Evolutionary conservation across 106 monocot genomes (phyloP).

Genomic region (Xerophyta viscosa): DNA sequence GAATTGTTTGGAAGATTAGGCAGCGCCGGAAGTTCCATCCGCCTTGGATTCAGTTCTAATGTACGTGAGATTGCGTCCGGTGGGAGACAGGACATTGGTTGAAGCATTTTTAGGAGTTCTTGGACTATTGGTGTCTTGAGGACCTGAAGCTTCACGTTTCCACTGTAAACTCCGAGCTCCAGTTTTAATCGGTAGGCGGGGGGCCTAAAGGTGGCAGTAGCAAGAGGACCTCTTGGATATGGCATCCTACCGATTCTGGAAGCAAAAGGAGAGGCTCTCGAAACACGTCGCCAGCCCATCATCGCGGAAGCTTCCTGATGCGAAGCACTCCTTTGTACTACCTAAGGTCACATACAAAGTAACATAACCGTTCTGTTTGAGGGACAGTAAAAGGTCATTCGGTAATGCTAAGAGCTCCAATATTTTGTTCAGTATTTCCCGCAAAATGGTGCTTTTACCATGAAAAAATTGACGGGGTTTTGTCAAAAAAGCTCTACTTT

Average conservation of each 20-base stretch:
- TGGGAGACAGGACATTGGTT: constrained; percentile 12
- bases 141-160: constrained; percentile 49
- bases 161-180: constrained; percentile 86
- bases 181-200: constrained; percentile 53
- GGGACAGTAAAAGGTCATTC: too few relatives aligned
- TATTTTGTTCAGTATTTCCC: too few relatives aligned
- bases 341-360: constrained; percentile 19
- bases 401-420: too few relatives aligned
- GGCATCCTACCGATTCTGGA: constrained; percentile 39
- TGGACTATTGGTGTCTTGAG: constrained; percentile 11
- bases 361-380: too few relatives aligned
- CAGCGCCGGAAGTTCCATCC: constrained; percentile 12
- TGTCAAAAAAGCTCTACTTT: too few relatives aligned
- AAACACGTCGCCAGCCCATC: constrained; percentile 41
- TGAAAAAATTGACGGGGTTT: background rate
- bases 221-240: constrained; percentile 40
- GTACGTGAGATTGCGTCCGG: constrained; percentile 72
- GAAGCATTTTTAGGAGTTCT: constrained; percentile 16
- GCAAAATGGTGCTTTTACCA: background rate
- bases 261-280: constrained; percentile 32
- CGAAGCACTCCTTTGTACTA: constrained; percentile 47
- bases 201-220: constrained; percentile 30
- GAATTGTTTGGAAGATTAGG: too few relatives aligned
- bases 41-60: constrained; percentile 39
- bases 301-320: constrained; percentile 26